Base-by-base conservation (phyloP, 768 basidiomycete species). In the Auriscalpium orientale region DNA sequence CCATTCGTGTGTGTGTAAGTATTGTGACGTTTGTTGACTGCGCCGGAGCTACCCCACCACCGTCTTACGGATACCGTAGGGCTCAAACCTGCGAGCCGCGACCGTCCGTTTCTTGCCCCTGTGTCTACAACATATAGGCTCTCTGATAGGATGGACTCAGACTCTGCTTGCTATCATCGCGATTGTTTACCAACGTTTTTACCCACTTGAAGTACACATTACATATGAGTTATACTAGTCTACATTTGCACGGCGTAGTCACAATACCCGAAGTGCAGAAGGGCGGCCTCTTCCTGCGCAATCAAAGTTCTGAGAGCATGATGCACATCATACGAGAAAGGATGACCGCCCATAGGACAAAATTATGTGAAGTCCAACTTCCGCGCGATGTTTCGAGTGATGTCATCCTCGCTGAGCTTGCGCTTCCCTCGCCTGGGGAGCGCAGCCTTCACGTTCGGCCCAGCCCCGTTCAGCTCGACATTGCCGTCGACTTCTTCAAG, bases 401-500 rank as follows among this genome's bases (percentile, higher is more conserved):
- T 56, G 8, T 62, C 70, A 0, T 81, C 77, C 10, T 83, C 84
- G 33, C 80, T 73, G 40, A 85, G 73, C 65, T 89, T 92, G 50
- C 89, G 80, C 67, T 91, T 92, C 28, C 85, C 72, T 54, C 76
- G 78, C 59, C 79, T 83, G 4, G 72, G 76, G 66, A 69, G 76
- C 63, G 61, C 69, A 4, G 79, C 80, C 63, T 79, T 84, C 35
- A 75, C 77, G 10, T 73, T 79, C 4, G 79, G 78, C 1, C 79
- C 82, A 1, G 77, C 66, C 0, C 73, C 66, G 28, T 73, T 71
- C 49, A 75, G 71, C 12, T 85, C 80, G 18, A 84, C 81, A 56
- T 89, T 90, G 50, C 83, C 87, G 54, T 92, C 87, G 11, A 89
- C 76, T 62, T 92, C 89, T 64, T 89, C 89, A 3, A 87, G 78